These are phyloP conservation scores for Mycena galericulata DNA, from an alignment of 768 basidiomycete species.

Conservation along the genomic window DNA sequence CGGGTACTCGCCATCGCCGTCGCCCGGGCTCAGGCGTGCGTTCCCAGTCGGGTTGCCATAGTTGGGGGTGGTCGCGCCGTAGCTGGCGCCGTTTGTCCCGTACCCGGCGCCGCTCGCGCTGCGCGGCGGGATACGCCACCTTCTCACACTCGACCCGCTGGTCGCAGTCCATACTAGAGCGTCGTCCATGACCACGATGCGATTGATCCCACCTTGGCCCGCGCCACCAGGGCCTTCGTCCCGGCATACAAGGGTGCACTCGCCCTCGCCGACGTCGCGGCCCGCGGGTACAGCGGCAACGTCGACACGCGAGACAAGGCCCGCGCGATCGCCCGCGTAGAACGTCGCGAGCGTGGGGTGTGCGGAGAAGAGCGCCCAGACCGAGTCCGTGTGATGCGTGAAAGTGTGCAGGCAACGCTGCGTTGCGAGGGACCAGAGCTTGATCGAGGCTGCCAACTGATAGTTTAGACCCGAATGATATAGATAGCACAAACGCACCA, in stretches of 20 bases:
- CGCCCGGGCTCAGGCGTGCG: slow-evolving; percentile 14
- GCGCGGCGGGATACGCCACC: slow-evolving; percentile 81
- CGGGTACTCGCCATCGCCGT: slow-evolving; percentile 5
- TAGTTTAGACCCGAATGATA: slow-evolving; percentile 20
- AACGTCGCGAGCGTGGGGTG: slow-evolving; percentile 90
- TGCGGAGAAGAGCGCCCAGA: slow-evolving; percentile 92
- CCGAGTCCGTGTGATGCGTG: slow-evolving; percentile 92
- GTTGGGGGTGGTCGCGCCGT: background rate
- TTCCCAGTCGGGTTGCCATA: too few relatives aligned
- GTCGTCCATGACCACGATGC: slow-evolving; percentile 86
- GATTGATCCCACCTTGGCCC: slow-evolving; percentile 78
- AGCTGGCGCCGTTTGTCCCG: slow-evolving; percentile 29
- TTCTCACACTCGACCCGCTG: slow-evolving; percentile 81
- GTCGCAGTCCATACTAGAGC: slow-evolving; percentile 91
- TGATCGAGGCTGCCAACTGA: slow-evolving; percentile 71
- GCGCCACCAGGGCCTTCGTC: slow-evolving; percentile 49
- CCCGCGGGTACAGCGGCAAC: slow-evolving; percentile 70
- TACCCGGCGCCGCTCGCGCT: slow-evolving; percentile 39
- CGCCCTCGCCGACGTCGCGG: slow-evolving; percentile 85
- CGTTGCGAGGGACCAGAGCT: slow-evolving; percentile 92
- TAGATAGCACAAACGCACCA: slow-evolving; percentile 52
- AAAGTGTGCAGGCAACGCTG: slow-evolving; percentile 97
- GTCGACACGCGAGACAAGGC: slow-evolving; percentile 93
- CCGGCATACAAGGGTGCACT: slow-evolving; percentile 87
- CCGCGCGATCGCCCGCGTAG: slow-evolving; percentile 94